Evolutionary conservation across 495 filamentous ascomycete species (phyloP), one percentile per base, ranked within the genome.

Genomic region (Penicillium paxilli): DNA sequence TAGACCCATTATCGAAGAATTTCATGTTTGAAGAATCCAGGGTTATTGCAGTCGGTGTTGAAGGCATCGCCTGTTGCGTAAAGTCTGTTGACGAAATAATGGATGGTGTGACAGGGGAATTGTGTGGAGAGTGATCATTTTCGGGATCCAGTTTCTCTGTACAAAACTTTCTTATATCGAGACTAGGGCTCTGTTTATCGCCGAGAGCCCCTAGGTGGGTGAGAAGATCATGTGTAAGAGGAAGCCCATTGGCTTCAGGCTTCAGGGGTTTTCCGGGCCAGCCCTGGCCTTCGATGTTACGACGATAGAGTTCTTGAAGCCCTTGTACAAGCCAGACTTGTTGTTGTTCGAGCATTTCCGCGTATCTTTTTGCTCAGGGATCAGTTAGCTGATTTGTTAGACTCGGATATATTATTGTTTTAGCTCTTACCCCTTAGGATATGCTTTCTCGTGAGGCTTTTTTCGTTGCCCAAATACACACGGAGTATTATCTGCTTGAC

Each of bases 381-480:
- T n/a, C n/a, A n/a, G 8, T 38, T n/a, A 12, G 10, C n/a, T n/a
- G 8, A 12, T 32, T 32, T 2, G 4, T 32, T 32, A 32, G 30
- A n/a, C n/a, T n/a, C n/a, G n/a, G n/a, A n/a, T n/a, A n/a, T n/a
- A n/a, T n/a, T n/a, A n/a, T n/a, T n/a, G n/a, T n/a, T n/a, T n/a
- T n/a, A n/a, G n/a, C n/a, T n/a, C 35, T 38, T 5, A 38, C 35
- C 35, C 35, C 17, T 38, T 38, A n/a, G 35, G 35, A 38, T 38
- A 19, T 0, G 35, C 11, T 19, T 38, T 38, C 14, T 38, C 35
- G 22, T 33, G 45, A 10, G 4, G 5, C 21, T 20, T 48, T 6
- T 48, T 48, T 33, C 26, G 17, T n/a, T 35, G 26, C 8, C 45
- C 45, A 14, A 48, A 48, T 12, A 35, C 25, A 32, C 45, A 48